Evolutionary conservation across 2,329 filamentous ascomycete genomes (phyloP).

Genomic region (Leptographium procerum): DNA sequence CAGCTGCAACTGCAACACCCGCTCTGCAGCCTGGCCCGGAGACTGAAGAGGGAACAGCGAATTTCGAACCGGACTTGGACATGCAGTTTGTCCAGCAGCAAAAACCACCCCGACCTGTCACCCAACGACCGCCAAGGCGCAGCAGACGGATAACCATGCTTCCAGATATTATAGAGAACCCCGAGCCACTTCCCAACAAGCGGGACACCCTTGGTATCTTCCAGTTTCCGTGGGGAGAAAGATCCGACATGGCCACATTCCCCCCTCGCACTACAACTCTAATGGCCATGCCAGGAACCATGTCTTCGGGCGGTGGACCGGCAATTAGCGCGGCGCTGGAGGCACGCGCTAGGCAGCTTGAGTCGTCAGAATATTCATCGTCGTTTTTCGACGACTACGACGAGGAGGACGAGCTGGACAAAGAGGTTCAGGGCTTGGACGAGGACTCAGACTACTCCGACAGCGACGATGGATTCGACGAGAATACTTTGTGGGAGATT

Average conservation of each 20-base stretch:
- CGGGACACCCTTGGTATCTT: slow-evolving; percentile 51
- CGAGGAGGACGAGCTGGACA: slow-evolving; percentile 33
- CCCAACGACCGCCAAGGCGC: slow-evolving; percentile 41
- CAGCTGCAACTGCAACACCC: background rate
- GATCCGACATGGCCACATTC: slow-evolving; percentile 42
- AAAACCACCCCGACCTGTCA: slow-evolving; percentile 29
- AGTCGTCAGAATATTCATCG: slow-evolving; percentile 30
- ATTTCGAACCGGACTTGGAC: slow-evolving; percentile 1
- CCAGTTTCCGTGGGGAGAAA: slow-evolving; percentile 56
- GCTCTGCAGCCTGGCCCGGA: too few relatives aligned
- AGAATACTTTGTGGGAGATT: slow-evolving; percentile 53
- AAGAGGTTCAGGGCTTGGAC: slow-evolving; percentile 20
- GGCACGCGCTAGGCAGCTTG: slow-evolving; percentile 23
- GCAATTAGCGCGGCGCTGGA: slow-evolving; percentile 19
- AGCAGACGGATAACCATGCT: slow-evolving; percentile 46
- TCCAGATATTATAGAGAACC: slow-evolving; percentile 53
- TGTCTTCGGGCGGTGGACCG: slow-evolving; percentile 31
- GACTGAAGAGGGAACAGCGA: background rate
- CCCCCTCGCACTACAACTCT: slow-evolving; percentile 25
- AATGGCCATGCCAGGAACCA: slow-evolving; percentile 40
- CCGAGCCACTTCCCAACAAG: slow-evolving; percentile 45
- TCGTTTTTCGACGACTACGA: slow-evolving; percentile 53
- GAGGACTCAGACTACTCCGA: slow-evolving; percentile 20
- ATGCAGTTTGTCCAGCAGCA: slow-evolving; percentile 6
- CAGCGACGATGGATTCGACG: slow-evolving; percentile 45